A percentile compares a stretch with the other conserved stretches of the same genome.
phyloP scores from a whole-genome alignment of 805 yeast species.

The Candida vartiovaarae region DNA sequence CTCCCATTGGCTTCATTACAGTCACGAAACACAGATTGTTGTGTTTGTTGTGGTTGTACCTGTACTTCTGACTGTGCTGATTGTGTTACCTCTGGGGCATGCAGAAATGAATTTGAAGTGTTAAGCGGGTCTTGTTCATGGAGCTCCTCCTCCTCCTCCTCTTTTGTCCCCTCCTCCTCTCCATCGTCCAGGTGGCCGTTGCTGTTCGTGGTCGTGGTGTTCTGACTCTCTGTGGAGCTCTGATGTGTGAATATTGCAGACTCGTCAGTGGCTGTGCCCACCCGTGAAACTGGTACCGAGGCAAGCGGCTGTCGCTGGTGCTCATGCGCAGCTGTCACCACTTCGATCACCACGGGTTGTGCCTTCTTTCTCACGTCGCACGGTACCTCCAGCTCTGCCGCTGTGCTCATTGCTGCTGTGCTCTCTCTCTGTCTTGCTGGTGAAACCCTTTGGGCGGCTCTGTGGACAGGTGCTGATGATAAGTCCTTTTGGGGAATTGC shows the following conservation, averaged over 20 bases:
- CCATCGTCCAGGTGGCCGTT: neutral
- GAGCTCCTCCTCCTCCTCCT: neutral
- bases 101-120: neutral
- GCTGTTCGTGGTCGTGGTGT: constrained; percentile 16
- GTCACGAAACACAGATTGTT: neutral
- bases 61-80: neutral
- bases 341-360: no score
- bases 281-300: constrained; percentile 19
- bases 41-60: constrained; percentile 1
- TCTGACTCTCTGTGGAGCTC: constrained; percentile 19
- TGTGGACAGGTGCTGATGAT: no score
- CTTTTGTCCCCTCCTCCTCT: neutral
- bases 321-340: no score
- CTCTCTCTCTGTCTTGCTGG: no score
- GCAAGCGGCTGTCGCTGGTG: no score
- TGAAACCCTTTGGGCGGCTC: no score
- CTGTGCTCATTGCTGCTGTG: no score
- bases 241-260: constrained; percentile 23
- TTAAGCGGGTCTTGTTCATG: neutral
- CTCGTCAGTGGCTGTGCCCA: constrained; percentile 18
- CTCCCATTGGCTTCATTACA: neutral
- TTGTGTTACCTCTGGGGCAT: neutral
- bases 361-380: no score
- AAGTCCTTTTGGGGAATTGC: no score
- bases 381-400: no score